Conservation (phyloP, 2,329 filamentous ascomycete genomes). For the Rhinocladiella similis region DNA sequence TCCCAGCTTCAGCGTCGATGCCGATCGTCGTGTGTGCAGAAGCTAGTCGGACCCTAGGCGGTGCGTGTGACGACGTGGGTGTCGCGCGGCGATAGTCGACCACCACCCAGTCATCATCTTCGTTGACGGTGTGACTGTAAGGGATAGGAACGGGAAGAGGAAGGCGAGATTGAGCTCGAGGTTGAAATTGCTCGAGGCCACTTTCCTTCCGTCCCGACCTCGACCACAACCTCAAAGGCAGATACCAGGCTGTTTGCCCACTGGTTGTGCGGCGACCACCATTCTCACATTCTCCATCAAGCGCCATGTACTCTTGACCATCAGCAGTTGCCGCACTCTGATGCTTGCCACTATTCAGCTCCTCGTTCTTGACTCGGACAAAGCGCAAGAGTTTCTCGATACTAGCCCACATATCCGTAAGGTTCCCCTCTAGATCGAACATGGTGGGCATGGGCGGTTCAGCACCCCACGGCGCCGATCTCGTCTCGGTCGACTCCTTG, state of each 20-base stretch:
- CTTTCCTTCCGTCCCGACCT: no score
- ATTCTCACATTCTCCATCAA: no score
- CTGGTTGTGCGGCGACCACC: no score
- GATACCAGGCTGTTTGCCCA: no score
- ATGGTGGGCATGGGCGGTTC: conserved; percentile 28
- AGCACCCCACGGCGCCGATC: conserved; percentile 15
- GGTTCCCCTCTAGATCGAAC: conserved; percentile 19
- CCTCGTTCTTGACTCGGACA: conserved; percentile 13
- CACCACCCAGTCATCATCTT: conserved; percentile 3
- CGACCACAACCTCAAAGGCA: no score
- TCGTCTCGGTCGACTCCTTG: conserved; percentile 17
- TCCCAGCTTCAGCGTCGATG: conserved; percentile 22
- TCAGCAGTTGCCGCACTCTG: no score
- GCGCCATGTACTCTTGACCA: no score
- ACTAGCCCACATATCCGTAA: conserved; percentile 18
- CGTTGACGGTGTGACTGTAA: no score
- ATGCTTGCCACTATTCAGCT: background rate
- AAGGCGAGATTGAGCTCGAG: no score
- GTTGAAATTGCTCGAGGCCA: no score
- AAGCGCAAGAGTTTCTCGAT: conserved; percentile 16
- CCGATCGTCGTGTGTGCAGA: conserved; percentile 23
- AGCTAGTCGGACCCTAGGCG: conserved; percentile 17
- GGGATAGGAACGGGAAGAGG: no score
- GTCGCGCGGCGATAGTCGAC: background rate
- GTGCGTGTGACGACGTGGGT: background rate